phyloP scores from a whole-genome alignment of 1,284 basidiomycete genomes.

The Ustilago hordei region DNA sequence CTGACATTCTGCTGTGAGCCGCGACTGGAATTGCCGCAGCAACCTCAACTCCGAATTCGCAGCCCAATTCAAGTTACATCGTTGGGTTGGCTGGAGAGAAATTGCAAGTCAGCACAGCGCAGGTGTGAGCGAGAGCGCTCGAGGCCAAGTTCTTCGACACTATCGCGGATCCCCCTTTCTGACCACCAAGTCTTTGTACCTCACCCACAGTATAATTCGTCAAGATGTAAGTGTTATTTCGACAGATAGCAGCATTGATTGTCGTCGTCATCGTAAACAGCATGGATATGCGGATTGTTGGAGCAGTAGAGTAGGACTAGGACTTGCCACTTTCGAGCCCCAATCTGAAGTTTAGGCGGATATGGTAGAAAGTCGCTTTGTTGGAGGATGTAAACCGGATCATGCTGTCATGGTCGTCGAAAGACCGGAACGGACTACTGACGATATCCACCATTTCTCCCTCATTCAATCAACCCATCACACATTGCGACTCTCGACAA shows the following conservation, averaged over 20 bases:
- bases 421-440: background rate
- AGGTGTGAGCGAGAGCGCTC: conserved; percentile 1
- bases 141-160: conserved; percentile 34
- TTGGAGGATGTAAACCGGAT: too few relatives aligned
- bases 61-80: background rate
- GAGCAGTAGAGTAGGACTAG: too few relatives aligned
- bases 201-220: conserved; percentile 44
- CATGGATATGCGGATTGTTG: too few relatives aligned
- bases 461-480: background rate
- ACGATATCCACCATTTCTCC: background rate
- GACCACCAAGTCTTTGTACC: conserved; percentile 50
- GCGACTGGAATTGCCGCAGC: conserved; percentile 50
- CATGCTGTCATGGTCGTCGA: too few relatives aligned
- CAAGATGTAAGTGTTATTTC: conserved; percentile 48
- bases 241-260: background rate
- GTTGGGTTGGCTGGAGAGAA: background rate
- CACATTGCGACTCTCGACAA: background rate
- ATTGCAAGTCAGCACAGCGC: conserved; percentile 7
- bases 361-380: too few relatives aligned
- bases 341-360: too few relatives aligned
- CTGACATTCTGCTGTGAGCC: background rate
- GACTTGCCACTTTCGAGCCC: too few relatives aligned
- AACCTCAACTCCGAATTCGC: background rate
- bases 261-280: too few relatives aligned
- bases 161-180: conserved; percentile 31